Conservation (phyloP, 2,329 filamentous ascomycete species). For the Iodosphaeria phyllophila region DNA sequence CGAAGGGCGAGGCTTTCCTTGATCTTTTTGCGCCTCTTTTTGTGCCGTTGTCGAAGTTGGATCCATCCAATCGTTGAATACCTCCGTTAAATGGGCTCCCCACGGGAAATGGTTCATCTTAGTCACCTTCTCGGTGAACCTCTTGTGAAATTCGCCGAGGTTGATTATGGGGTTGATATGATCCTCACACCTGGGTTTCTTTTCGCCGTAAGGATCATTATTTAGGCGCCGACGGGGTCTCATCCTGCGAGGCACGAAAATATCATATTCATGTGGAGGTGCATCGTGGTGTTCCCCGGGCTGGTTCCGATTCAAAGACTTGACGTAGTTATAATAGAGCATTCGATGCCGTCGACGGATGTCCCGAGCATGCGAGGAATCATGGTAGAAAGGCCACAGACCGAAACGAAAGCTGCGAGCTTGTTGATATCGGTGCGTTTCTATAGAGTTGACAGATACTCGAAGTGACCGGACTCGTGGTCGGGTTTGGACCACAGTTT, state of each 20-base stretch:
- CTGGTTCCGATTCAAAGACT: constrained; percentile 22
- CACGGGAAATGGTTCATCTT: too few relatives aligned
- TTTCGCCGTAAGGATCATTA: constrained; percentile 7
- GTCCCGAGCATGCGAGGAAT: constrained; percentile 22
- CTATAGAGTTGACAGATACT: too few relatives aligned
- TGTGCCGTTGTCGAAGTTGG: constrained; percentile 3
- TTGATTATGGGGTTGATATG: too few relatives aligned
- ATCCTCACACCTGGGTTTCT: constrained; percentile 1
- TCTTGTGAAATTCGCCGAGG: too few relatives aligned
- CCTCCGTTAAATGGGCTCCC: too few relatives aligned
- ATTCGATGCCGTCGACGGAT: constrained; percentile 22
- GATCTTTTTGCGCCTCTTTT: constrained; percentile 2
- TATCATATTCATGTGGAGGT: constrained; percentile 15
- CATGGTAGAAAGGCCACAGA: constrained; percentile 23
- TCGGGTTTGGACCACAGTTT: too few relatives aligned
- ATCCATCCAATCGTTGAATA: too few relatives aligned
- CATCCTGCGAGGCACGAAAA: constrained; percentile 21
- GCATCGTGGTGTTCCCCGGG: constrained; percentile 26
- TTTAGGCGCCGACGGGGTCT: constrained; percentile 19
- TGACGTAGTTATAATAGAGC: constrained; percentile 25
- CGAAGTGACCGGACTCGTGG: too few relatives aligned
- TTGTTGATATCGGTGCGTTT: too few relatives aligned
- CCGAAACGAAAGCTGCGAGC: constrained; percentile 28
- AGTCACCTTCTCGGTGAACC: too few relatives aligned
- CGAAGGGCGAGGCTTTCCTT: too few relatives aligned